Conservation (phyloP, 2,329 filamentous ascomycete species). For the Xylaria sp. region DNA sequence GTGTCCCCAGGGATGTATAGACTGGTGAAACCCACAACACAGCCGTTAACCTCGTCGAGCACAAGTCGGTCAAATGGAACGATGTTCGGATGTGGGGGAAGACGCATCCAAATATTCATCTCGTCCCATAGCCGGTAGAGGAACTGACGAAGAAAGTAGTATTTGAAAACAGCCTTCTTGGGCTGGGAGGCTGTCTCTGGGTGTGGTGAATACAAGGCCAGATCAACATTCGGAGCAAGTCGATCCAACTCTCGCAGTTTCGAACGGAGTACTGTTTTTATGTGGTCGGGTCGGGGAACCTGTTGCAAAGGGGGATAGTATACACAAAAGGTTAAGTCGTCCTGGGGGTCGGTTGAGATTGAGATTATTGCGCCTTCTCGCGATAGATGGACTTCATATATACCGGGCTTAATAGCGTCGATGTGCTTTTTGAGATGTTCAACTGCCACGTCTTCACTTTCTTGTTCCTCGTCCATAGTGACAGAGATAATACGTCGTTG, state of each 20-base stretch:
- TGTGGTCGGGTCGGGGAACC: neutral
- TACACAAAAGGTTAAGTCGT: conserved; percentile 5
- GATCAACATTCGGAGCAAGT: conserved; percentile 10
- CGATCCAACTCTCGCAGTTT: conserved; percentile 10
- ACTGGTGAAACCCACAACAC: conserved; percentile 15
- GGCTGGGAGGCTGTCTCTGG: neutral
- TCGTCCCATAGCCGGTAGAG: conserved; percentile 1
- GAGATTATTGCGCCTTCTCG: conserved; percentile 10
- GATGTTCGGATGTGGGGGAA: conserved; percentile 10
- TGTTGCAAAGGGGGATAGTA: conserved; percentile 8
- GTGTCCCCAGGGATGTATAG: conserved; percentile 9
- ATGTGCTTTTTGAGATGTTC: conserved; percentile 16
- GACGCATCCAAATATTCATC: conserved; percentile 16
- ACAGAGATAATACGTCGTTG: conserved; percentile 23
- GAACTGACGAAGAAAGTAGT: conserved; percentile 5
- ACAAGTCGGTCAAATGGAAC: conserved; percentile 20
- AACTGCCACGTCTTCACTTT: conserved; percentile 9
- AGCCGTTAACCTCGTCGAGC: conserved; percentile 1
- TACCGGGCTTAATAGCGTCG: neutral
- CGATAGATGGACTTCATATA: conserved; percentile 14
- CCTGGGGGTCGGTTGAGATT: conserved; percentile 5
- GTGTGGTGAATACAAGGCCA: conserved; percentile 1
- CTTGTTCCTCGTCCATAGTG: conserved; percentile 18
- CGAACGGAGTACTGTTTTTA: conserved; percentile 9
- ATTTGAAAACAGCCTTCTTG: conserved; percentile 6